These are phyloP conservation scores for Gossypium bickii DNA, from an alignment of 345 rosid genomes.

Conservation along the genomic window DNA sequence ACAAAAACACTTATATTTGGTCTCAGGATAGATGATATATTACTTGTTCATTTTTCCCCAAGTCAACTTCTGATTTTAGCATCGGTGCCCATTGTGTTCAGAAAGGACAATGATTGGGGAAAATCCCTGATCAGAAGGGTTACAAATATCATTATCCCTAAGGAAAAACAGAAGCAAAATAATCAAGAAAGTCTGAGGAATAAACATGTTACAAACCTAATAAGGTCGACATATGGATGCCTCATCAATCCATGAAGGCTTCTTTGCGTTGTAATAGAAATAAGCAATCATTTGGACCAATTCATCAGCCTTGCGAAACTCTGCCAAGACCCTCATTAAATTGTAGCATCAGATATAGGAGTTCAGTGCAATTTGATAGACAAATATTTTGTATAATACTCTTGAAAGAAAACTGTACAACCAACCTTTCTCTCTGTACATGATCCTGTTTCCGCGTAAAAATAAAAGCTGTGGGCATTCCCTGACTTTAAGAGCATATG, in stretches of 20 bases:
- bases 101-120: not conserved
- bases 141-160: not conserved
- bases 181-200: not conserved
- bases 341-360: constrained; percentile 1
- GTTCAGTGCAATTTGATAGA: constrained; percentile 3
- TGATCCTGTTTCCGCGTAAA: constrained; percentile 60
- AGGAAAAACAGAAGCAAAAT: not conserved
- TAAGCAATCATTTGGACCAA: constrained; percentile 86
- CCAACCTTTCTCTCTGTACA: constrained; percentile 82
- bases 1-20: not conserved
- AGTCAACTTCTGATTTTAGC: not conserved
- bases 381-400: not conserved
- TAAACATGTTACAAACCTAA: constrained; percentile 19
- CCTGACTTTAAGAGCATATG: constrained; percentile 89
- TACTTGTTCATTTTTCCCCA: not conserved
- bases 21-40: not conserved
- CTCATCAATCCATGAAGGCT: constrained; percentile 64
- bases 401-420: not conserved
- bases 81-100: not conserved
- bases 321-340: constrained; percentile 38
- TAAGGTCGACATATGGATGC: constrained; percentile 30
- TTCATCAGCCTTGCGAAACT: constrained; percentile 66
- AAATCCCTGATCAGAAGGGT: not conserved
- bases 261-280: constrained; percentile 88
- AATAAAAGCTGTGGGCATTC: constrained; percentile 77